Evolutionary conservation across 306 rosid genomes (phyloP), one percentile per base, ranked within the genome.

Genomic region (Pterocarpus santalinus): DNA sequence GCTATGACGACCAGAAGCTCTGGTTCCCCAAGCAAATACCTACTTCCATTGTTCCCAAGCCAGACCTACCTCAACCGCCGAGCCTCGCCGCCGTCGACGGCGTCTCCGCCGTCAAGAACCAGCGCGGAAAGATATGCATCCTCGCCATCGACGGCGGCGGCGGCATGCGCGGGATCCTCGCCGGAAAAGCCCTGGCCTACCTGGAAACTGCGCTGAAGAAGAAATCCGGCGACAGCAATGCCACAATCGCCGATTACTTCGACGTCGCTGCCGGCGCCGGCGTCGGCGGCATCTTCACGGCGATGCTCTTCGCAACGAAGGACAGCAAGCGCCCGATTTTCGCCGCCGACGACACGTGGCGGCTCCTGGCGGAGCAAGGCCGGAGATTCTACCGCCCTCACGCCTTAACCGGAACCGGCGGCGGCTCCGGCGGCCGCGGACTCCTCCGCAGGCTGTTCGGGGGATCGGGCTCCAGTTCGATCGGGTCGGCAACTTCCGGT

Each of bases 131-230:
- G 86, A 86, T 96, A 77, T 96, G 99, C 81, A 89, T 96, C 36
- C 98, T 96, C 73, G 86, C 94, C 83, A 89, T 96, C 80, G 99
- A 96, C 79, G 94, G 97, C 22, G 99, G 97, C 22, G 99, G 92
- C 1, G 99, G 94, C 72, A 96, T 96, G 99, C 89, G 93, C 4
- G 99, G 97, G 71, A 88, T 96, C 81, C 92, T 96, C 53, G 82
- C 99, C 8, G 99, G 99, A 3, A 96, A 96, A 82, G 94, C 98
- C 15, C 77, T 96, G 15, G 93, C 97, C 4, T 88, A 93, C 77
- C 88, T 96, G 0, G 99, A 96, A 69, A 84, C 82, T 63, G 92
- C 98, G 36, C 83, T 96, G 52, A 92, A 92, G 88, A 69, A 82
- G 43, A 96, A 93, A 86, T 96, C 97, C 3, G 97, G 97, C n/a